phyloP scores from a whole-genome alignment of 1,139 yeast genomes.

The Hansenula sp. region DNA sequence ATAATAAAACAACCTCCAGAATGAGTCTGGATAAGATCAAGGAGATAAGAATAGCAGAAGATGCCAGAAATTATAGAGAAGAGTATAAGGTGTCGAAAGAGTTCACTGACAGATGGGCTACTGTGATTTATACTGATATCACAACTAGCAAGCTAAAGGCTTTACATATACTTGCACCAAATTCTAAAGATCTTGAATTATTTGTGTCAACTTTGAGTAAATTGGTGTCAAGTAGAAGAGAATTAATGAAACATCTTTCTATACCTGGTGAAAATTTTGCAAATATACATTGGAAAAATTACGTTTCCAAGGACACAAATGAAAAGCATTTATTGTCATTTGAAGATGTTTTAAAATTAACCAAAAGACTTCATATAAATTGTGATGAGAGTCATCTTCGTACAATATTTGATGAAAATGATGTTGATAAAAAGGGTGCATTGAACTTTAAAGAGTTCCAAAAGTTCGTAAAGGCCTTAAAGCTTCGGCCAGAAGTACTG shows the following conservation, averaged over 20 bases:
- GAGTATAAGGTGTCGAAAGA: conserved; percentile 72
- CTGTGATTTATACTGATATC: conserved; percentile 56
- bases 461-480: conserved; percentile 53
- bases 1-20: conserved; percentile 39
- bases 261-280: conserved; percentile 53
- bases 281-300: conserved; percentile 50
- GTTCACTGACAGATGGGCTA: conserved; percentile 68
- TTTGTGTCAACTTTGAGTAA: conserved; percentile 44
- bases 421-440: conserved; percentile 36
- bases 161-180: conserved; percentile 72
- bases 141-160: conserved; percentile 51
- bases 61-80: conserved; percentile 80
- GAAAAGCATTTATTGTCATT: conserved; percentile 47
- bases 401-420: conserved; percentile 46
- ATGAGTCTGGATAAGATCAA: conserved; percentile 70
- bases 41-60: conserved; percentile 59
- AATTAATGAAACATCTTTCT: conserved; percentile 48
- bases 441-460: conserved; percentile 72
- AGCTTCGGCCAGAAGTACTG: conserved; percentile 46
- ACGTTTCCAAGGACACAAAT: conserved; percentile 36
- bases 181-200: conserved; percentile 53
- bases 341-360: conserved; percentile 61
- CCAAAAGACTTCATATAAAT: conserved; percentile 66
- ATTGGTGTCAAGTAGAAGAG: conserved; percentile 44
- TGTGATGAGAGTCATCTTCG: conserved; percentile 38